phyloP scores from a whole-genome alignment of 345 rosid genomes.

The Noccaea caerulescens region DNA sequence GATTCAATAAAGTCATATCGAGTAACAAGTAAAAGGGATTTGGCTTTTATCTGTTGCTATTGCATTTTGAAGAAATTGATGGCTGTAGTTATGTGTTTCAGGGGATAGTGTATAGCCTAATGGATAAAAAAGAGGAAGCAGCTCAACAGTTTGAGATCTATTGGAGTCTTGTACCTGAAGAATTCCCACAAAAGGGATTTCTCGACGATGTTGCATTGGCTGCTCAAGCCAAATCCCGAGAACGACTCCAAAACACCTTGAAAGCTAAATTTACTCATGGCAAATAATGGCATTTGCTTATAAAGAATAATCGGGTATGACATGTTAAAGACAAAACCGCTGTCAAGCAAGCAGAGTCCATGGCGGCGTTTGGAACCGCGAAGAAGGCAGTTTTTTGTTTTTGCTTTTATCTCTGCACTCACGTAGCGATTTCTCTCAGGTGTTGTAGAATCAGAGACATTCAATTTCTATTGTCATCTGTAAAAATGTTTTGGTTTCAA shows the following conservation, averaged over 20 bases:
- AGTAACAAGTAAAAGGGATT: background rate
- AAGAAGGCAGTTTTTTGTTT: conserved; percentile 2
- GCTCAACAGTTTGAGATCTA: conserved; percentile 75
- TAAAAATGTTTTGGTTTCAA: background rate
- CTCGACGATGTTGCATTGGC: conserved; percentile 77
- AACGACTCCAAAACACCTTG: conserved; percentile 59
- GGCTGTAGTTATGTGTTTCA: conserved; percentile 34
- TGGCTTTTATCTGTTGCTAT: background rate
- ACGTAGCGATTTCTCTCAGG: conserved; percentile 1
- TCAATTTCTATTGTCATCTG: background rate
- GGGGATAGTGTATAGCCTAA: conserved; percentile 85
- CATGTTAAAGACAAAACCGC: conserved; percentile 12
- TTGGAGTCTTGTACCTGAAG: conserved; percentile 78
- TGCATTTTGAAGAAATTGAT: conserved; percentile 2
- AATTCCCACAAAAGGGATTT: conserved; percentile 81
- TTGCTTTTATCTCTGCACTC: background rate
- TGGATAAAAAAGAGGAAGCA: conserved; percentile 79
- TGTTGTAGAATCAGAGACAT: conserved; percentile 6
- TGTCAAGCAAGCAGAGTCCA: background rate
- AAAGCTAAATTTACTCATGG: conserved; percentile 50
- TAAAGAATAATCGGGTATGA: background rate
- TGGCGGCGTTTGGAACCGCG: conserved; percentile 5
- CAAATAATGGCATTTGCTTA: conserved; percentile 27
- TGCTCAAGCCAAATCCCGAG: conserved; percentile 66
- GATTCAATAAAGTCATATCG: background rate